Conservation (phyloP, 1,284 basidiomycete species). For the Pascua sp. region DNA sequence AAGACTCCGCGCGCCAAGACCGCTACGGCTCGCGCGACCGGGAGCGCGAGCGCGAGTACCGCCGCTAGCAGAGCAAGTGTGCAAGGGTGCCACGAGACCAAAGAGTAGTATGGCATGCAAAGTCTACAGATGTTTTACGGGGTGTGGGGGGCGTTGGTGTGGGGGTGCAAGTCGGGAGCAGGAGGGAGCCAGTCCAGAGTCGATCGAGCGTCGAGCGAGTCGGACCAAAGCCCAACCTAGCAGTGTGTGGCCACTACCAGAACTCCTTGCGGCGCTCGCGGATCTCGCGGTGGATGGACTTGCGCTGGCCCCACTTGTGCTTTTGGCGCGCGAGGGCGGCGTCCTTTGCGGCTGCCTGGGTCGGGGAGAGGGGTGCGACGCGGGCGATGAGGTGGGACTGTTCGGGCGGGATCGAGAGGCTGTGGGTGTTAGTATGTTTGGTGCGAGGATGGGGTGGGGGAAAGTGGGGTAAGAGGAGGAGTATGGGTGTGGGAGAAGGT, state of each 20-base stretch:
- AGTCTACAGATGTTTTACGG: no score
- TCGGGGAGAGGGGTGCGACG: conserved; percentile 30
- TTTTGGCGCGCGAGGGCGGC: conserved; percentile 23
- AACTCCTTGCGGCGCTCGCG: conserved; percentile 40
- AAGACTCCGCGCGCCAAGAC: background rate
- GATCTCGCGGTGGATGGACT: conserved; percentile 31
- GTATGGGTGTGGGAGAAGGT: background rate
- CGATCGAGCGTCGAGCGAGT: no score
- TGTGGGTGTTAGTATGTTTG: conserved; percentile 6
- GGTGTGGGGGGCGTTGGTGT: no score
- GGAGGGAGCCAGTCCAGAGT: no score
- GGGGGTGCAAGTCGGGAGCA: no score
- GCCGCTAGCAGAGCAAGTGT: background rate
- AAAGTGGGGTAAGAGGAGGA: background rate
- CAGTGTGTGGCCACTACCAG: conserved; percentile 32
- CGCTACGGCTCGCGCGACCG: background rate
- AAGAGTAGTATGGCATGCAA: no score
- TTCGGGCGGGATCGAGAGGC: conserved; percentile 25
- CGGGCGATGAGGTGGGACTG: conserved; percentile 34
- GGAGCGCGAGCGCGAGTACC: background rate
- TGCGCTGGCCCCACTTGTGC: conserved; percentile 36
- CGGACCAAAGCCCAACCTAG: no score
- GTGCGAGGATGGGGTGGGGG: background rate
- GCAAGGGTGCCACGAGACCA: background rate
- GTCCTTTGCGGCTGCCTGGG: conserved; percentile 16